Base-by-base conservation (phyloP, 805 yeast genomes). In the Saccharomycopsis olivae region DNA sequence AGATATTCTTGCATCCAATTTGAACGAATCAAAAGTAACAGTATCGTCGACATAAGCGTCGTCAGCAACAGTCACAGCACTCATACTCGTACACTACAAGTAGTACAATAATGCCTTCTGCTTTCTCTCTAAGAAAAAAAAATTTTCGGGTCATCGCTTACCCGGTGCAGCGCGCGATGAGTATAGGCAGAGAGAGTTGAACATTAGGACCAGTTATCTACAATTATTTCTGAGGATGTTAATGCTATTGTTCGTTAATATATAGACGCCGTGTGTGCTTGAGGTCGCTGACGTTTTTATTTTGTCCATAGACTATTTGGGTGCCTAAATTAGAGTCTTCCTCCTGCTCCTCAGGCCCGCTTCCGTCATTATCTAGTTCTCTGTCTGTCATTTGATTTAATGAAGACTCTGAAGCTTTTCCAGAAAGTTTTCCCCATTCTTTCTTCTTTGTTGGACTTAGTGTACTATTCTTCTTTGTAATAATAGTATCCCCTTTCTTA, bases 1-100 rank as follows among this genome's bases (percentile, higher is more conserved):
- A 29, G 75, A 56, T 33, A 92, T 65, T 47, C 97, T 68, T 21
- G 94, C 70, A 57, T 92, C 98, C 41, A 89, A 66, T 40, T 76
- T 76, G 55, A 89, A 75, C 2, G 81, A 68, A 39, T 80, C 84
- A 69, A 94, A 89, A 5, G 75, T 65, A 11, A 71, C 62, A 1
- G 77, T 67, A 24, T 78, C 83, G 54, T 84, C 94, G 40, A 83
- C 67, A 51, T 79, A 81, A 11, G 79, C 81, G 39, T 70, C 72
- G 4, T 84, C 66, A 33, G 73, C 87, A n/a, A 78, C 67, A 14
- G 36, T 25, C n/a, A 41, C 28, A 13, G 32, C 37, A 29, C 34
- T 27, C 42, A 39, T 39, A 5, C n/a, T 28, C 16, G 9, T 23
- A n/a, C n/a, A n/a, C n/a, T n/a, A n/a, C n/a, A n/a, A n/a, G n/a